Percentiles rank a stretch among this genome's conserved stretches.
Evolutionary conservation across 257 asterid genomes (phyloP).

Genomic region (Solanum phureja): DNA sequence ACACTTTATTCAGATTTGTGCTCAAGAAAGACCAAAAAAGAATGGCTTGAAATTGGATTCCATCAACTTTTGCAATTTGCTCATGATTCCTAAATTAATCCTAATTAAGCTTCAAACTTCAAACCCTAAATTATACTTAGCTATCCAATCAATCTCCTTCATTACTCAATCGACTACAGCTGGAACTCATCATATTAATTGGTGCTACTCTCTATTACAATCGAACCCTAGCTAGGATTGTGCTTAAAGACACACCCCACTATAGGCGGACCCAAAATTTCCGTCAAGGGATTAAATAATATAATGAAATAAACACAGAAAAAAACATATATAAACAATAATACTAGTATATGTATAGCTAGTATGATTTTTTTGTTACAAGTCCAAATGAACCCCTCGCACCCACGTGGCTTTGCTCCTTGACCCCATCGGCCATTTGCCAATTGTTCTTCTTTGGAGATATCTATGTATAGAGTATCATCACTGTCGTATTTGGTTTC

Average conservation of each 20-base stretch:
- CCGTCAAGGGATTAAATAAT: not conserved
- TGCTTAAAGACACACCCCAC: not conserved
- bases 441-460: not conserved
- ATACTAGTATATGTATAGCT: not conserved
- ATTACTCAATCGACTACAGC: not conserved
- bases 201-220: not conserved
- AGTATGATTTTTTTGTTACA: not conserved
- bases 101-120: not conserved
- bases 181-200: not conserved
- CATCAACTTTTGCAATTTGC: not conserved
- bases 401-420: not conserved
- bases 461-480: not conserved
- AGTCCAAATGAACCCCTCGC: not conserved
- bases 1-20: not conserved
- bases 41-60: slow-evolving; percentile 21
- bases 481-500: not conserved
- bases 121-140: not conserved
- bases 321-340: not conserved
- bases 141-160: not conserved
- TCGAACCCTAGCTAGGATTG: not conserved
- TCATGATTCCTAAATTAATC: not conserved
- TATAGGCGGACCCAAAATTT: not conserved
- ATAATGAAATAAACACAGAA: not conserved
- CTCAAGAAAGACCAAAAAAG: slow-evolving; percentile 3
- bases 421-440: not conserved